Base-by-base conservation (phyloP, 805 yeast species). In the Candida maesae region DNA sequence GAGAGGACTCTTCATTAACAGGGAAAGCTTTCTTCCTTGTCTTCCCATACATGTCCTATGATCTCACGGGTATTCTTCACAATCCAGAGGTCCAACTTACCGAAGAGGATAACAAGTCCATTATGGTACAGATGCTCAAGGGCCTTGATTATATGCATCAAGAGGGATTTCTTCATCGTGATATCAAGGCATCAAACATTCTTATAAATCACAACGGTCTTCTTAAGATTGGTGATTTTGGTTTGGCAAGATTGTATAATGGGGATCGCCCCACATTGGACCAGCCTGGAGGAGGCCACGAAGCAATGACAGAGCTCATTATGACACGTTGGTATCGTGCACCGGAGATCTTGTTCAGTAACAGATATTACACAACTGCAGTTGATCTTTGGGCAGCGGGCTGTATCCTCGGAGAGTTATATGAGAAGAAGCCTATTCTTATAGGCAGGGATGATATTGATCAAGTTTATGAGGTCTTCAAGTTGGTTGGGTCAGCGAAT, bases 321-420 rank as follows among this genome's bases (percentile, higher is more conserved):
- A 98, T 93, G 28, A 93, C 99, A 0, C 66, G 99, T 49, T 93
- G 99, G 99, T 93, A 95, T 63, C 71, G 99, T 44, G 95, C 99
- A 1, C 99, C 98, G 0, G 99, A 91, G 60, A 70, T 93, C 15
- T 71, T 93, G 13, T 65, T 93, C 39, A 96, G 96, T 4, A 95
- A 89, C 50, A 72, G 84, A 51, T 69, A 74, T 44, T 91, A 91
- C 60, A 89, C 97, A 2, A 85, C 97, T 0, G 95, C 98, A 0
- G 91, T 91, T 11, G 99, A 93, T 63, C 75, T 93, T 65, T 93
- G 99, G 99, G 97, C 98, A 0, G 76, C 87, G 16, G 98, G 98
- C 1, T 93, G 99, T 65, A 91, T 93, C 0, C 81, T 93, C 58
- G 99, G 88, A 0, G 99, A 93, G 63, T 71, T 90, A 56, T 91